These are phyloP conservation scores for Thielaviopsis populi DNA, from an alignment of 2,329 filamentous ascomycete genomes.

Conservation along the genomic window DNA sequence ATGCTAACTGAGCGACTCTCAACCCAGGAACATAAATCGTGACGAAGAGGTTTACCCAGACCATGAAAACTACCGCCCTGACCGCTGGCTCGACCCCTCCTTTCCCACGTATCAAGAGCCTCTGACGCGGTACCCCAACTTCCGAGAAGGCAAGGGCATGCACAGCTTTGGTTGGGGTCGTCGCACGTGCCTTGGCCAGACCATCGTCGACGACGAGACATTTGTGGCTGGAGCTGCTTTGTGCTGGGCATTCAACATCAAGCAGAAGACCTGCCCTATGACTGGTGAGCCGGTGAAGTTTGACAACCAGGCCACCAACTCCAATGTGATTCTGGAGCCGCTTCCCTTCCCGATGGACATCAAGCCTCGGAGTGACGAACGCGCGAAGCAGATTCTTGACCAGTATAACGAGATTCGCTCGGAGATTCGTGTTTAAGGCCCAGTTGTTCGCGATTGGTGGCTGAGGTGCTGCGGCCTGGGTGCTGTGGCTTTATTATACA, in stretches of 20 bases:
- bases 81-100: conserved; percentile 45
- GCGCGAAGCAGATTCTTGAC: conserved; percentile 26
- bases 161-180: conserved; percentile 51
- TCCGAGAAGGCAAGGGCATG: conserved; percentile 43
- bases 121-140: conserved; percentile 45
- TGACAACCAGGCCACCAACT: conserved; percentile 36
- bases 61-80: conserved; percentile 46
- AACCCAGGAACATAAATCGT: conserved; percentile 40
- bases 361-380: conserved; percentile 28
- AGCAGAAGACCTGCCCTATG: conserved; percentile 27
- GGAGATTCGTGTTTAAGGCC: conserved; percentile 21
- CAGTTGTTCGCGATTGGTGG: neutral
- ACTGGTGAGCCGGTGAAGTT: conserved; percentile 31
- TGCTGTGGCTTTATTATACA: neutral
- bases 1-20: neutral
- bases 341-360: conserved; percentile 32
- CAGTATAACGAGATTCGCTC: conserved; percentile 25
- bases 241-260: conserved; percentile 36
- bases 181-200: conserved; percentile 46
- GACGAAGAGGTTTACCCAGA: conserved; percentile 46
- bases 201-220: conserved; percentile 46
- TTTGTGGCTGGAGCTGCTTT: conserved; percentile 34
- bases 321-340: conserved; percentile 39
- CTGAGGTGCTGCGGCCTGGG: neutral
- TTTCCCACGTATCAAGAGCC: conserved; percentile 53